Evolutionary conservation across 495 filamentous ascomycete species (phyloP), one percentile per base, ranked within the genome.

Genomic region (Penicillium parvum): DNA sequence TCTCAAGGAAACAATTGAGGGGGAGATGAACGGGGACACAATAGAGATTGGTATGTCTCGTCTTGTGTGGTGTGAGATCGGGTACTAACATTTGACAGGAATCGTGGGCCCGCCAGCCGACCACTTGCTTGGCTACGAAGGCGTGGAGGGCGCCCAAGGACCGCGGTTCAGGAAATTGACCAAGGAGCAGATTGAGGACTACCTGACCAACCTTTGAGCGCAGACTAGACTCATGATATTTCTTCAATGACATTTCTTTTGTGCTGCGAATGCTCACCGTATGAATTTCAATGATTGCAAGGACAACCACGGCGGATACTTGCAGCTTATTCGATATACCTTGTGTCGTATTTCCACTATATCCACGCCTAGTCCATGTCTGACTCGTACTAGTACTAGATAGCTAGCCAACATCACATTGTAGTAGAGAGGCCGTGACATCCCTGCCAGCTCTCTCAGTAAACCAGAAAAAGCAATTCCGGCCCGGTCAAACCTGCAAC

Each of bases 11-110:
- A 95, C 90, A 19, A 97, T 97, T 52, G 92, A 96, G 68, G 92
- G 92, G 17, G 92, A 98, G 72, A 96, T 97, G 92, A 97, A 88
- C 58, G 92, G 92, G 36, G 94, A 97, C 66, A 97, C 92, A 28
- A 91, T 99, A 53, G 92, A 99, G 74, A 96, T 99, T 57, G 91
- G 91, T 91, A 59, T 69, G 84, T 22, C 14, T 41, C 26, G 9
- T 19, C 4, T 3, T 22, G 6, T 23, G 3, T 29, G 2, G n/a
- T 30, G 3, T 22, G 18, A 20, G 21, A 11, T 29, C 2, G 3
- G 14, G 17, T 40, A 45, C 55, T 53, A 26, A 45, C 39, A 12
- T 42, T 20, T 17, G 8, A 27, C 45, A 92, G 90, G 90, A 44
- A 96, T 98, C 55, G 89, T 98, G 53, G 92, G 92, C 12, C 86